These are phyloP conservation scores for Trametes cingulata DNA, from an alignment of 768 basidiomycete genomes.

Conservation along the genomic window DNA sequence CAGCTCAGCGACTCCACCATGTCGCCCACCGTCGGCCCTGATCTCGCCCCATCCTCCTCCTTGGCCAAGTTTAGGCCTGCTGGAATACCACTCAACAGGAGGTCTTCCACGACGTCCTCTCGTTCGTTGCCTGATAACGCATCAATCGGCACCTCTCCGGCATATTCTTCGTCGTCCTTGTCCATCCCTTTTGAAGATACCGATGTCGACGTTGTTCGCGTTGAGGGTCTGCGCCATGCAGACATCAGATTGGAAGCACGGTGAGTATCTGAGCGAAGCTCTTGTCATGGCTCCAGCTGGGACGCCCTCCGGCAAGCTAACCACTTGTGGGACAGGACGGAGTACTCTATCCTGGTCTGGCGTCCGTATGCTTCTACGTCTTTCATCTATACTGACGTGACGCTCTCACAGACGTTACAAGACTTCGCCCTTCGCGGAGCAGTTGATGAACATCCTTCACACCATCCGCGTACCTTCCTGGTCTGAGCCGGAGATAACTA, in stretches of 20 bases:
- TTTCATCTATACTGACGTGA: conserved; percentile 26
- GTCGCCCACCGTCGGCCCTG: conserved; percentile 26
- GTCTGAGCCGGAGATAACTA: conserved; percentile 47
- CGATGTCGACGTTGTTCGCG: conserved; percentile 45
- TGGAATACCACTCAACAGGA: conserved; percentile 7
- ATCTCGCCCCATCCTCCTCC: conserved; percentile 15
- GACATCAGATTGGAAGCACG: conserved; percentile 60
- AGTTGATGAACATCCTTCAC: conserved; percentile 57
- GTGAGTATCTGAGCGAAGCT: conserved; percentile 48
- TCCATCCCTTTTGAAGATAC: conserved; percentile 39
- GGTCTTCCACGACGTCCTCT: conserved; percentile 20
- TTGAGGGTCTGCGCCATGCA: conserved; percentile 64
- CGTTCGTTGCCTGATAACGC: conserved; percentile 18
- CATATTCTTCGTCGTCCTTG: conserved; percentile 32
- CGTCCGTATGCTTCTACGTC: conserved; percentile 39
- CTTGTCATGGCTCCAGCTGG: conserved; percentile 17
- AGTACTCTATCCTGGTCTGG: conserved; percentile 34
- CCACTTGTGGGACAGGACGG: conserved; percentile 25
- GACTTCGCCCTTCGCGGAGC: conserved; percentile 51
- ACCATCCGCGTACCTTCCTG: conserved; percentile 61
- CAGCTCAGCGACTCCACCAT: conserved; percentile 14
- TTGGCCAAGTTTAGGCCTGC: conserved; percentile 7
- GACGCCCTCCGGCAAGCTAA: conserved; percentile 27
- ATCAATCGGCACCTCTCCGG: conserved; percentile 29
- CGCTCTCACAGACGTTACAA: conserved; percentile 60